These are phyloP conservation scores for Vitis cinerea DNA, from an alignment of 164 flowering plant genomes.

Conservation along the genomic window DNA sequence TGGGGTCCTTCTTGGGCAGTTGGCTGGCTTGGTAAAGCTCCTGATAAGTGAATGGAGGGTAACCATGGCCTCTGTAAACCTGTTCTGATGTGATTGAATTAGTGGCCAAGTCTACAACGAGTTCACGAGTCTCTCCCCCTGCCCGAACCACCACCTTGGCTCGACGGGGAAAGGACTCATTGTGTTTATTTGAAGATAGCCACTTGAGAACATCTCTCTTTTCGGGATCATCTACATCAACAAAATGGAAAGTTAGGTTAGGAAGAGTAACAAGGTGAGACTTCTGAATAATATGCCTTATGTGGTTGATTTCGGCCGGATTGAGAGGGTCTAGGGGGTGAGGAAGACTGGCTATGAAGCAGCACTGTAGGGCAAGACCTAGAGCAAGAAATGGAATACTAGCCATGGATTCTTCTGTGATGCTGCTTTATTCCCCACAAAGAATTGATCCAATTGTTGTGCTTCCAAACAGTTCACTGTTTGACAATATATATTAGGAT, in stretches of 20 bases:
- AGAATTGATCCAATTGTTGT: no score
- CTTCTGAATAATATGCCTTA: slow-evolving; percentile 15
- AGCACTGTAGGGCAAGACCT: slow-evolving; percentile 10
- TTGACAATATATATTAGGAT: neutral
- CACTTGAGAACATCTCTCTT: slow-evolving; percentile 28
- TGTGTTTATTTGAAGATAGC: slow-evolving; percentile 7
- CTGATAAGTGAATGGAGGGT: slow-evolving; percentile 33
- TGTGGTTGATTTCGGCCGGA: slow-evolving; percentile 22
- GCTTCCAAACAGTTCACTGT: neutral
- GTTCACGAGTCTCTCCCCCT: slow-evolving; percentile 36
- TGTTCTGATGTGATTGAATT: slow-evolving; percentile 24
- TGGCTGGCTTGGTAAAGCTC: slow-evolving; percentile 38
- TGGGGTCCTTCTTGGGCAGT: slow-evolving; percentile 26
- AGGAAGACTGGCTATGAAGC: slow-evolving; percentile 6
- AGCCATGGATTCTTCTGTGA: slow-evolving; percentile 9
- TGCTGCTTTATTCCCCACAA: no score
- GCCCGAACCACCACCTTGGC: slow-evolving; percentile 45
- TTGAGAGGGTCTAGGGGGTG: slow-evolving; percentile 40
- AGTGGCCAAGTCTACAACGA: slow-evolving; percentile 39
- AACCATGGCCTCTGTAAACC: slow-evolving; percentile 48
- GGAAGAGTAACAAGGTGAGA: slow-evolving; percentile 21
- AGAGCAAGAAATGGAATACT: slow-evolving; percentile 9
- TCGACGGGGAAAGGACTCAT: slow-evolving; percentile 27
- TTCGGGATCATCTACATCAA: slow-evolving; percentile 35
- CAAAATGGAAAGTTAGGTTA: slow-evolving; percentile 31